Evolutionary conservation across 164 flowering plant species (phyloP).

Genomic region (Aristolochia californica): DNA sequence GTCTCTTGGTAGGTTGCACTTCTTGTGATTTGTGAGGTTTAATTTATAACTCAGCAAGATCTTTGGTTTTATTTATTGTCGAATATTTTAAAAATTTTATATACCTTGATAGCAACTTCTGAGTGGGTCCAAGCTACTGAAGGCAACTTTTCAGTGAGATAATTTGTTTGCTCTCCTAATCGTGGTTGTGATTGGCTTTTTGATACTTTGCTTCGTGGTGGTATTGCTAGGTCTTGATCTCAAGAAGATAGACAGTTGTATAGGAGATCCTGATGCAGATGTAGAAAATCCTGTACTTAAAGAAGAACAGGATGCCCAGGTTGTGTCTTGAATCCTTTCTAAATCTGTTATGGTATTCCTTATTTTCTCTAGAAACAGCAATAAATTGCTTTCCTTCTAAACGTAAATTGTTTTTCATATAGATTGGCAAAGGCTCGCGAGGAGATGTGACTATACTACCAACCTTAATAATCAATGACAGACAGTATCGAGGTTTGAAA

Average conservation of each 20-base stretch:
- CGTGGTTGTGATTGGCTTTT: neutral
- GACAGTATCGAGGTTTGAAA: conserved; percentile 80
- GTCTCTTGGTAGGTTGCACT: conserved; percentile 56
- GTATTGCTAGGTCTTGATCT: conserved; percentile 48
- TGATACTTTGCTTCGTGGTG: neutral
- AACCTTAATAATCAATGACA: conserved; percentile 79
- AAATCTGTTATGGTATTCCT: neutral
- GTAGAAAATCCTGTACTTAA: conserved; percentile 72
- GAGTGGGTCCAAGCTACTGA: no score
- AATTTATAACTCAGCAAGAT: no score
- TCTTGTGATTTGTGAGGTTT: neutral
- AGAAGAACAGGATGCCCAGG: conserved; percentile 85
- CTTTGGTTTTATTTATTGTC: no score
- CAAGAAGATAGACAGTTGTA: conserved; percentile 56
- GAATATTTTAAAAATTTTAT: no score
- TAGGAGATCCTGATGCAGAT: conserved; percentile 80
- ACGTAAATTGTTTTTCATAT: conserved; percentile 2
- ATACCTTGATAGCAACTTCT: no score
- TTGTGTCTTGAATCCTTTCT: conserved; percentile 11
- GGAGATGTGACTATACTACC: conserved; percentile 98
- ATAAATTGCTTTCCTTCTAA: neutral
- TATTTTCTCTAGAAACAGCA: neutral
- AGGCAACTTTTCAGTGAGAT: no score
- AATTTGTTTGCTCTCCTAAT: neutral
- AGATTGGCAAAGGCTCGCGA: conserved; percentile 86